phyloP scores from a whole-genome alignment of 768 basidiomycete genomes.

The Boletus bicolor region DNA sequence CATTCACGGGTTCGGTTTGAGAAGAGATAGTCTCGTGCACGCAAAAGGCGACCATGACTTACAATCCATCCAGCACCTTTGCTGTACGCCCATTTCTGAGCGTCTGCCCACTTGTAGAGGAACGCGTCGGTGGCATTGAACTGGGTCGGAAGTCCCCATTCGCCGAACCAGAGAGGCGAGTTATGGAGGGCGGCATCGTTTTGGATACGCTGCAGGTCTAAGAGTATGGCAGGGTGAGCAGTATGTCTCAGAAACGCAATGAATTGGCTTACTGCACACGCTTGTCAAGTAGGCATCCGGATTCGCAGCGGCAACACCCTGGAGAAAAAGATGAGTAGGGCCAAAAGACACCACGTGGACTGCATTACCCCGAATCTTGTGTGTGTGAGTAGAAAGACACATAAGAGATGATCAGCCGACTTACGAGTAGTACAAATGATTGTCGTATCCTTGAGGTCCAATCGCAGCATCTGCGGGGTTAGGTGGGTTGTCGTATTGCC shows the following conservation, averaged over 20 bases:
- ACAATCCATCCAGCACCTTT: constrained; percentile 67
- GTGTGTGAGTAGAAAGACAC: constrained; percentile 5
- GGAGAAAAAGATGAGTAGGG: constrained; percentile 3
- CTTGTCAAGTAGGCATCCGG: constrained; percentile 60
- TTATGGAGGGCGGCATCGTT: constrained; percentile 43
- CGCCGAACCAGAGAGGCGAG: constrained; percentile 53
- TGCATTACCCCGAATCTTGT: constrained; percentile 55
- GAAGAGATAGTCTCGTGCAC: background rate
- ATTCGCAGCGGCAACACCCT: constrained; percentile 71
- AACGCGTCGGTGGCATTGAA: constrained; percentile 64
- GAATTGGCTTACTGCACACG: constrained; percentile 59
- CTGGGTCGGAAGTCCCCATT: constrained; percentile 63
- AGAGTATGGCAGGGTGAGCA: background rate
- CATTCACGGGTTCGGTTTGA: background rate
- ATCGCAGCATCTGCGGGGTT: constrained; percentile 69
- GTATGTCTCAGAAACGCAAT: background rate
- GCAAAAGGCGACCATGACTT: constrained; percentile 23
- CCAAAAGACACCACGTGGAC: background rate
- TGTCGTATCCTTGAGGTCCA: constrained; percentile 74
- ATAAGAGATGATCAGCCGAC: constrained; percentile 18
- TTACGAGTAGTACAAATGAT: constrained; percentile 75
- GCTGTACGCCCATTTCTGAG: constrained; percentile 65
- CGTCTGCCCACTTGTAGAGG: constrained; percentile 67
- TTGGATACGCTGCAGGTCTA: constrained; percentile 60
- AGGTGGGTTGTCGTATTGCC: constrained; percentile 67